Conservation (phyloP, 208 protist species). For the Crithidia brevicula region DNA sequence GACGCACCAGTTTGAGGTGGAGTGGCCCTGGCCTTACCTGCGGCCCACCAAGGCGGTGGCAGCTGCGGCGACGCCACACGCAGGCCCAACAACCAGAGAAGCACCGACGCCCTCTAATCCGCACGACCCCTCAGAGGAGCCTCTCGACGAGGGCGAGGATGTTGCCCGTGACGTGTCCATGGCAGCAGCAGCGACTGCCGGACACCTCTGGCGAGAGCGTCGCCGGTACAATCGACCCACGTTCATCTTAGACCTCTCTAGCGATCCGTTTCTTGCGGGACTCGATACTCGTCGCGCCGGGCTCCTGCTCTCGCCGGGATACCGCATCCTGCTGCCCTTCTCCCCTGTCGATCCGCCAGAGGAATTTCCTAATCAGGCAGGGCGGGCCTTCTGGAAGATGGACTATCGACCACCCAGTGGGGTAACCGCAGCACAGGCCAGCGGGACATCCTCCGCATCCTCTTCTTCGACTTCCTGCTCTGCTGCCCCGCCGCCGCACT, state of each 20-base stretch:
- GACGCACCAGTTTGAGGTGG: constrained; percentile 50
- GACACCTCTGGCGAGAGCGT: constrained; percentile 16
- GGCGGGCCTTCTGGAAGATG: constrained; percentile 32
- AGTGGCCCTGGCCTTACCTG: constrained; percentile 56
- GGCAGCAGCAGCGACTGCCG: not conserved
- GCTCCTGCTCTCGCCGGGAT: constrained; percentile 48
- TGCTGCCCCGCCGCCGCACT: constrained; percentile 21
- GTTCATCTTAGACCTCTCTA: constrained; percentile 35
- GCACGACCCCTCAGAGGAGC: no score
- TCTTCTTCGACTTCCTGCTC: not conserved
- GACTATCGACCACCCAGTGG: not conserved
- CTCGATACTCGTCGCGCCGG: constrained; percentile 35
- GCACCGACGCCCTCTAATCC: no score
- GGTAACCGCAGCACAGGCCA: no score
- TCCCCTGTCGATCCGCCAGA: constrained; percentile 9
- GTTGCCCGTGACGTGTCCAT: no score
- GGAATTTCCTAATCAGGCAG: constrained; percentile 11
- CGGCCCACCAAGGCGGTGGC: not conserved
- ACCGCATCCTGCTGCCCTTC: constrained; percentile 38
- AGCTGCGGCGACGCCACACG: not conserved
- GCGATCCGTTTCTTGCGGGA: constrained; percentile 28
- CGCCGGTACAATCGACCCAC: constrained; percentile 23
- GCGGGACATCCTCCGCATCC: not conserved
- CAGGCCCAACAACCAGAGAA: not conserved
- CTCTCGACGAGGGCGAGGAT: no score